Conservation (phyloP, 306 rosid species). For the Elaeagnus macrophylla region DNA sequence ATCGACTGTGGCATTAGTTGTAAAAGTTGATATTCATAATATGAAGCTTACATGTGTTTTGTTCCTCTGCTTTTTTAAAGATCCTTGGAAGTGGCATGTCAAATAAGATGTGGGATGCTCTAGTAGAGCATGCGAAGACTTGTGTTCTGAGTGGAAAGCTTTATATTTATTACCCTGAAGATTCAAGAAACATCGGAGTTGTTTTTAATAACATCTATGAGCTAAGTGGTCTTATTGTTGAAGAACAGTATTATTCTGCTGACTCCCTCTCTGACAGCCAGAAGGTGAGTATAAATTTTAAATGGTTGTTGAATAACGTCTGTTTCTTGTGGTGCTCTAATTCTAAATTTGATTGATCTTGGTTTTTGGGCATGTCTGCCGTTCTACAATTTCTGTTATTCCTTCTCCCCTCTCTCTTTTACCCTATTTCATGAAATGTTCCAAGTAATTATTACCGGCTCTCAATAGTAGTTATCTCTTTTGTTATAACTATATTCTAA, state of each 20-base stretch:
- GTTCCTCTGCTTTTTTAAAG: conserved; percentile 35
- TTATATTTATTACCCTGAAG: conserved; percentile 87
- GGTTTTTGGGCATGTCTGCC: too few relatives aligned
- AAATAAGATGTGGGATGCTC: conserved; percentile 99
- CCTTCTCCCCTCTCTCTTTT: too few relatives aligned
- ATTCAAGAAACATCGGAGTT: conserved; percentile 80
- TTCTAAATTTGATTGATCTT: too few relatives aligned
- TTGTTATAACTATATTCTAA: too few relatives aligned
- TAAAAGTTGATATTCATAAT: conserved; percentile 17
- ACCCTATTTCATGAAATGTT: too few relatives aligned
- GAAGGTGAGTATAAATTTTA: conserved; percentile 50
- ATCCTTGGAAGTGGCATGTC: conserved; percentile 99
- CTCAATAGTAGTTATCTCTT: too few relatives aligned
- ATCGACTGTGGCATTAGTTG: conserved; percentile 15
- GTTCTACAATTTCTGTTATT: too few relatives aligned
- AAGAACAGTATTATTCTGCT: conserved; percentile 71
- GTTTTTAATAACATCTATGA: conserved; percentile 81
- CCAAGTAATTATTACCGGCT: too few relatives aligned
- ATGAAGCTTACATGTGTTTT: conserved; percentile 18
- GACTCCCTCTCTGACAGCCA: conserved; percentile 82
- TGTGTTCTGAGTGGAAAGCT: conserved; percentile 82
- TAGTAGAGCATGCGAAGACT: conserved; percentile 93
- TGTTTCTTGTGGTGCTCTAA: too few relatives aligned
- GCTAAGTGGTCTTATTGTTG: conserved; percentile 77
- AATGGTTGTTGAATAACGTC: background rate